Base-by-base conservation (phyloP, 352 stramenopile species). In the Pythium pyrilobum region DNA sequence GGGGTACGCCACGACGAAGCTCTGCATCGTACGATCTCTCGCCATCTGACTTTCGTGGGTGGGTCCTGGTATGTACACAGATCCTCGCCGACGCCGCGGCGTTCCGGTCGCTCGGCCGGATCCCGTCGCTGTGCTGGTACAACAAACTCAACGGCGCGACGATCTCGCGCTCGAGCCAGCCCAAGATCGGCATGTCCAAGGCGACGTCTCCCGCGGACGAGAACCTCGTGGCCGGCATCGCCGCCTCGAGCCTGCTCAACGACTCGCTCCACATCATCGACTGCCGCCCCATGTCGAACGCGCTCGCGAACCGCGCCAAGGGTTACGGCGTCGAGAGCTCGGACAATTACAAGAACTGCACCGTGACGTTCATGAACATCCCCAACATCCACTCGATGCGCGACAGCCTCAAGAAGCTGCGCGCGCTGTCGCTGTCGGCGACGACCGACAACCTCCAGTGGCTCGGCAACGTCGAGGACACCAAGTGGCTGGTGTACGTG, bases 371-470 rank as follows among this genome's bases (percentile, higher is more conserved):
- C 78, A 97, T 98, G 84, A 97, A 98, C 54, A 98, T 99, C 62
- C 89, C 87, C 12, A 99, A 99, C 65, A 99, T 99, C 55, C 96
- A 99, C 69, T 93, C 89, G 13, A 98, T 99, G 74, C 90, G 97
- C 32, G 92, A 98, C 66, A 92, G 76, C 29, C 81, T 91, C 65
- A 90, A 87, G 66, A 89, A 80, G 40, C 54, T 92, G 16, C 77
- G 80, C 3, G 63, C 69, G 5, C 62, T 93, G 3, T 85, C 89
- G 49, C 72, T 85, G 1, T 96, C 77, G n/a, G 68, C 73, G 2
- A 84, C 76, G 21, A 93, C 88, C 50, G 81, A 98, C 41, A 96
- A 99, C 57, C 81, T 97, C 50, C 86, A 90, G 48, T 98, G 92
- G 83, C 75, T 95, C 4, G 74, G 69, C 27, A 85, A 77, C 47